Evolutionary conservation across 805 yeast genomes (phyloP).

Genomic region (Spathaspora boniae): DNA sequence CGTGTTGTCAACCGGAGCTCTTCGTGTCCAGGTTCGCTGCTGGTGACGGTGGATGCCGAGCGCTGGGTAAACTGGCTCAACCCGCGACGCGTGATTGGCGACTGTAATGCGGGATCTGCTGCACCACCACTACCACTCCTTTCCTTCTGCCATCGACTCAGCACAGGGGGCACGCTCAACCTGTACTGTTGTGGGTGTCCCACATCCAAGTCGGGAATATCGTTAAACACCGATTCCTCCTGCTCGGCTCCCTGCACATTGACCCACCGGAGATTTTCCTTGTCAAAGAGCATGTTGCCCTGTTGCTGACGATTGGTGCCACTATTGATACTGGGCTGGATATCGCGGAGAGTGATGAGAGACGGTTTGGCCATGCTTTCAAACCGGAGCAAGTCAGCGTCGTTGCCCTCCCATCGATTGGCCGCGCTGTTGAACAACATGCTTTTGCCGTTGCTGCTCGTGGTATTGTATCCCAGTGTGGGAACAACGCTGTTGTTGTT

Average conservation of each 20-base stretch:
- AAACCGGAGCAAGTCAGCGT: conserved; percentile 51
- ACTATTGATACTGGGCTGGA: conserved; percentile 5
- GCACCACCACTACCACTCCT: neutral
- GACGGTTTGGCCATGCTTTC: conserved; percentile 40
- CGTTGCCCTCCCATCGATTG: conserved; percentile 65
- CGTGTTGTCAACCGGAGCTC: conserved; percentile 26
- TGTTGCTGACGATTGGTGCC: conserved; percentile 5
- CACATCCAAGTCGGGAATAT: conserved; percentile 43
- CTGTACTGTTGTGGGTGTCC: neutral
- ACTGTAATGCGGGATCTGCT: conserved; percentile 6
- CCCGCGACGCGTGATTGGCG: conserved; percentile 20
- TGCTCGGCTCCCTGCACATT: conserved; percentile 37
- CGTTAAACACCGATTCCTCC: conserved; percentile 45
- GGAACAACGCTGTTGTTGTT: conserved; percentile 15
- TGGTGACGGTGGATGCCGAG: conserved; percentile 24
- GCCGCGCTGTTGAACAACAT: conserved; percentile 54
- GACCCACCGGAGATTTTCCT: conserved; percentile 57
- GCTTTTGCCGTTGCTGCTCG: conserved; percentile 19
- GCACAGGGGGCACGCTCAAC: conserved; percentile 5
- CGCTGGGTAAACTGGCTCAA: conserved; percentile 36
- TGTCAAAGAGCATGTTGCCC: conserved; percentile 57
- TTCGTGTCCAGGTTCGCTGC: conserved; percentile 14
- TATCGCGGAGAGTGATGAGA: conserved; percentile 30
- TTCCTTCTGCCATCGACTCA: neutral
- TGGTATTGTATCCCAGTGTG: conserved; percentile 14